Evolutionary conservation across 73 alveolate genomes (phyloP).

Genomic region (Stentor coeruleus): DNA sequence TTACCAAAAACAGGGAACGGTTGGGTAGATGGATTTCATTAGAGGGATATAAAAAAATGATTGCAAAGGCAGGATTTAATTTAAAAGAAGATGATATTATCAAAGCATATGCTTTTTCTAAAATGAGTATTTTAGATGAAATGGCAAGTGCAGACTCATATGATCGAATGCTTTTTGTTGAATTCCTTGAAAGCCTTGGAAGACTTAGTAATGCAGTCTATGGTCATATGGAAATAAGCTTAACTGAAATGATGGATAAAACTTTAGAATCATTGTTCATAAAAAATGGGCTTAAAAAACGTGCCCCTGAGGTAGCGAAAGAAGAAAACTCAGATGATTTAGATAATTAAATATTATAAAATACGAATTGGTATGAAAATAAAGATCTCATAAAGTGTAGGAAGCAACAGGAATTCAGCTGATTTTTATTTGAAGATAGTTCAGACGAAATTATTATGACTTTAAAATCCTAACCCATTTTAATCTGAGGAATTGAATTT

Average conservation of each 20-base stretch:
- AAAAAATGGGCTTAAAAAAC: background rate
- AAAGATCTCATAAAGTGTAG: too few relatives aligned
- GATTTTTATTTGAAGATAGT: too few relatives aligned
- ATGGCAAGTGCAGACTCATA: slow-evolving; percentile 24
- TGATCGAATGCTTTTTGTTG: slow-evolving; percentile 36
- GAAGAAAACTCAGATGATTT: background rate
- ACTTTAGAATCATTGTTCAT: background rate
- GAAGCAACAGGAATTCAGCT: too few relatives aligned
- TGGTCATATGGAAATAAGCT: background rate
- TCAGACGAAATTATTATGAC: too few relatives aligned
- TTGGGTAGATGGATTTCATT: slow-evolving; percentile 31
- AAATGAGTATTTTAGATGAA: slow-evolving; percentile 37
- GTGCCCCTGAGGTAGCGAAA: background rate
- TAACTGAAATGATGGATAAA: background rate
- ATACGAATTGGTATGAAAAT: too few relatives aligned
- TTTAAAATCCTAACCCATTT: too few relatives aligned
- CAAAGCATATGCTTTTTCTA: slow-evolving; percentile 35
- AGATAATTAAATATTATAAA: too few relatives aligned
- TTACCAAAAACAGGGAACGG: slow-evolving; percentile 28
- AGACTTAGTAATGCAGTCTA: slow-evolving; percentile 37
- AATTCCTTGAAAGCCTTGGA: slow-evolving; percentile 42
- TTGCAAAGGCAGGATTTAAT: slow-evolving; percentile 30
- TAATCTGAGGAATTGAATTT: too few relatives aligned
- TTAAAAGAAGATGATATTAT: slow-evolving; percentile 33
- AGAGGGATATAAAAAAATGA: slow-evolving; percentile 27